Conservation (phyloP, 176 grass and related monocot species). For the Chrysopogon serrulatus region DNA sequence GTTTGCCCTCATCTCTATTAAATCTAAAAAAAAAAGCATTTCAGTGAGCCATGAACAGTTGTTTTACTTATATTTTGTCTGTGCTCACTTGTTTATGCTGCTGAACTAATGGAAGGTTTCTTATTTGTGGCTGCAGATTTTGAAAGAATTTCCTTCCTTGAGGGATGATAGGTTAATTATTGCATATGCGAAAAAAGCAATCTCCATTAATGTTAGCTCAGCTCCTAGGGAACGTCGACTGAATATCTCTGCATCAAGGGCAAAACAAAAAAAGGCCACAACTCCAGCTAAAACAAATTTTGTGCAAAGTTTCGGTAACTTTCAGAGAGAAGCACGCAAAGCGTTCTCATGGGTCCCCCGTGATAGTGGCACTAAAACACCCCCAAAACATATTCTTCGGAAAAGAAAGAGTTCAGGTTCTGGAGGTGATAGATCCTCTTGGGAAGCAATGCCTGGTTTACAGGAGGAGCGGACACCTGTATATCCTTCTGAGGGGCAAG, state of each 20-base stretch:
- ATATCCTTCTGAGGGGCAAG: conserved; percentile 65
- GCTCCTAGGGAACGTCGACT: conserved; percentile 61
- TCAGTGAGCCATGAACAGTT: neutral
- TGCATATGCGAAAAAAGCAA: conserved; percentile 80
- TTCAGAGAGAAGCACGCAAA: conserved; percentile 84
- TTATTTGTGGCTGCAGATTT: conserved; percentile 56
- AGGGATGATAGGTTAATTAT: conserved; percentile 89
- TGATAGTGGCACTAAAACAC: conserved; percentile 53
- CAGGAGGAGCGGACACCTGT: conserved; percentile 53
- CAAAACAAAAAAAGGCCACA: conserved; percentile 67
- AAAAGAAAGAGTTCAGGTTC: conserved; percentile 91
- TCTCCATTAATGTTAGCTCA: conserved; percentile 64
- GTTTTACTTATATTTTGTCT: neutral
- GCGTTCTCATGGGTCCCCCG: conserved; percentile 89
- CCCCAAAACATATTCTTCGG: conserved; percentile 51
- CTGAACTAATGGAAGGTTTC: conserved; percentile 19
- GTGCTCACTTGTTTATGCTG: conserved; percentile 6
- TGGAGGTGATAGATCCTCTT: conserved; percentile 56
- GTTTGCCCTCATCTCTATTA: conserved; percentile 3
- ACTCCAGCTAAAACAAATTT: conserved; percentile 77
- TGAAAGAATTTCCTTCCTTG: conserved; percentile 90
- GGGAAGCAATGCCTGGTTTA: conserved; percentile 54
- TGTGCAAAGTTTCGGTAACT: conserved; percentile 76
- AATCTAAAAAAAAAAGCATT: neutral
- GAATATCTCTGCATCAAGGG: conserved; percentile 51